Conservation (phyloP, 1,139 yeast genomes). For the Protomyces inouyei region DNA sequence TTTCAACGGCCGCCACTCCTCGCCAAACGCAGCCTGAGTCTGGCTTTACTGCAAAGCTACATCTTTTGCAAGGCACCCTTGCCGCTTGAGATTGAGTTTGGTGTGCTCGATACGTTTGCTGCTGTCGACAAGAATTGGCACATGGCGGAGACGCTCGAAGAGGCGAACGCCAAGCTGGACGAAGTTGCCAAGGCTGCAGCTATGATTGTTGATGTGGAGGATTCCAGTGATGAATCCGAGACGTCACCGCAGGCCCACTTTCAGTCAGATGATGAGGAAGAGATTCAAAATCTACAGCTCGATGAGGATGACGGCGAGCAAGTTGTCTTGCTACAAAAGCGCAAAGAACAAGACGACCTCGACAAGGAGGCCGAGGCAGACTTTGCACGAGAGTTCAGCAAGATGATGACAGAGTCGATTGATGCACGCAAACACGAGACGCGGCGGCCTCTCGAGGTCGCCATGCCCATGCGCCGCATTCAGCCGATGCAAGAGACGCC, state of each 20-base stretch:
- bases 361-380: conserved; percentile 34
- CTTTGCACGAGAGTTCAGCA: conserved; percentile 40
- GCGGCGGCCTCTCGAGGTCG: conserved; percentile 37
- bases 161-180: conserved; percentile 41
- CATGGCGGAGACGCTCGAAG: conserved; percentile 45
- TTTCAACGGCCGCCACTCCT: conserved; percentile 33
- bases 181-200: conserved; percentile 30
- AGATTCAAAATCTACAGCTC: conserved; percentile 36
- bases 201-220: conserved; percentile 27
- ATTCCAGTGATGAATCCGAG: conserved; percentile 31
- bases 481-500: background rate
- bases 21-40: conserved; percentile 46
- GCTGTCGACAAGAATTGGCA: conserved; percentile 40
- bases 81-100: conserved; percentile 61
- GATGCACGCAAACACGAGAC: conserved; percentile 33
- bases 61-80: conserved; percentile 60
- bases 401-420: conserved; percentile 38
- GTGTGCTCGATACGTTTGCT: conserved; percentile 47
- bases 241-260: conserved; percentile 37
- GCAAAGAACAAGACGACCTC: conserved; percentile 26
- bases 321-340: conserved; percentile 25
- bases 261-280: conserved; percentile 35
- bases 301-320: conserved; percentile 36
- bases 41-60: conserved; percentile 70
- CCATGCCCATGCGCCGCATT: conserved; percentile 36